Evolutionary conservation across 495 filamentous ascomycete genomes (phyloP), one percentile per base, ranked within the genome.

Genomic region (Pyrenopolyporus hunteri): DNA sequence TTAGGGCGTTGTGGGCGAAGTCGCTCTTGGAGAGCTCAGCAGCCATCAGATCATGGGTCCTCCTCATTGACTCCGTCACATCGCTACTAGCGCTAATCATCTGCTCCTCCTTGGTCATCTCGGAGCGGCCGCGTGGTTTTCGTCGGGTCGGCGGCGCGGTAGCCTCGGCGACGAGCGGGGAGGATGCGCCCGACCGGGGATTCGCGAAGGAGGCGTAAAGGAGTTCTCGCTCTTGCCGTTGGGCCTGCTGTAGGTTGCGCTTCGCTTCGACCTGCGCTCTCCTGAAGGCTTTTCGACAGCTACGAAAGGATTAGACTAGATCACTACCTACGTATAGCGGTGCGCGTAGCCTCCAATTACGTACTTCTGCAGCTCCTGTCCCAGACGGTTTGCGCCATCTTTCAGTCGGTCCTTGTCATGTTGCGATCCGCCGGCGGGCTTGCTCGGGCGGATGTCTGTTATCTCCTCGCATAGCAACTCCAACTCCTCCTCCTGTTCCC

Each of bases 1-100:
- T 88, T 75, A 98, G 81, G 1, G 92, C 95, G 52, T 95, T 87
- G 32, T 91, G 84, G 4, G 94, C 92, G 69, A 97, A 98, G 59
- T 87, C 88, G 28, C 90, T 93, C 26, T 89, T 84, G 43, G 86
- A 84, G 4, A 99, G 82, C 77, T 96, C 92, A 0, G 84, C 75
- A 33, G 89, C 83, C 81, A 98, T 90, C 53, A 95, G 78, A 19
- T 87, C 81, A 70, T 98, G 93, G 8, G 92, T 95, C 61, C 93
- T 81, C 43, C 90, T 83, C 35, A 99, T 79, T 0, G 92, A 87
- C 26, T 87, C 78, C 3, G 95, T 98, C 19, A 99, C 89, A 75
- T 96, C 90, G 53, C 76, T 85, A 13, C 89, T 89, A 1, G 94
- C 89, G 72, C 82, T 82, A 35, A 90, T 73, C 39, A 87, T 76